Conservation (phyloP, 371 early-diverging fungal genomes). For the Massospora cicadina region DNA sequence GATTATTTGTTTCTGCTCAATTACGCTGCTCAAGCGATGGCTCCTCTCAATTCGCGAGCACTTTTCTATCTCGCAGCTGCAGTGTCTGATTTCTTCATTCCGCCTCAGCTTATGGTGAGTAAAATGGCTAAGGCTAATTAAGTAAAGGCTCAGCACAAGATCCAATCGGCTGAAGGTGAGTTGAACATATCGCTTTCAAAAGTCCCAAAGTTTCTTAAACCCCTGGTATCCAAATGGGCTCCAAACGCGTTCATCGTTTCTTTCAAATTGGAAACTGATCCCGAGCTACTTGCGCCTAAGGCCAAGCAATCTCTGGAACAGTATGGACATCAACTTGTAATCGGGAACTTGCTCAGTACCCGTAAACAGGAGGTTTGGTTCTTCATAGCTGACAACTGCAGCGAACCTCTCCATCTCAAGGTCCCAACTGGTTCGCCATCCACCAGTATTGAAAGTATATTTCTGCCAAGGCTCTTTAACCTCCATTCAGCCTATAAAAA, state of each 20-base stretch:
- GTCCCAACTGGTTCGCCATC: slow-evolving; percentile 25
- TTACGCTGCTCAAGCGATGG: slow-evolving; percentile 43
- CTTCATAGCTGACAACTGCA: slow-evolving; percentile 34
- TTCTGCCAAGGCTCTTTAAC: slow-evolving; percentile 56
- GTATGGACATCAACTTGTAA: slow-evolving; percentile 93
- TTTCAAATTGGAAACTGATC: slow-evolving; percentile 96
- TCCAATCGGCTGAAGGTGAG: slow-evolving; percentile 76
- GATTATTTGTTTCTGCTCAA: slow-evolving; percentile 87
- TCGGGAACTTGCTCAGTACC: slow-evolving; percentile 80
- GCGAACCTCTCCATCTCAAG: slow-evolving; percentile 38
- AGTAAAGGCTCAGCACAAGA: slow-evolving; percentile 76
- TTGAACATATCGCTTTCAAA: slow-evolving; percentile 75
- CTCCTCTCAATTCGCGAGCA: slow-evolving; percentile 38
- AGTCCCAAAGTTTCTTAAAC: slow-evolving; percentile 90
- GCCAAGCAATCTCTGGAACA: slow-evolving; percentile 55
- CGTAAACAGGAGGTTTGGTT: slow-evolving; percentile 72
- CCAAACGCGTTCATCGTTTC: slow-evolving; percentile 73
- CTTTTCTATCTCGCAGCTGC: slow-evolving; percentile 97
- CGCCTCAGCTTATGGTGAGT: slow-evolving; percentile 59
- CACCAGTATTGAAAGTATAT: slow-evolving; percentile 71
- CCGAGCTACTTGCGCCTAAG: slow-evolving; percentile 54
- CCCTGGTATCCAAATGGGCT: slow-evolving; percentile 84
- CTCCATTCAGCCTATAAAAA: slow-evolving; percentile 41
- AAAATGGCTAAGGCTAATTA: not conserved
- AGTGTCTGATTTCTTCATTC: slow-evolving; percentile 94